These are phyloP conservation scores for Mortierella hygrophila DNA, from an alignment of 192 early-diverging fungal genomes.

Conservation along the genomic window DNA sequence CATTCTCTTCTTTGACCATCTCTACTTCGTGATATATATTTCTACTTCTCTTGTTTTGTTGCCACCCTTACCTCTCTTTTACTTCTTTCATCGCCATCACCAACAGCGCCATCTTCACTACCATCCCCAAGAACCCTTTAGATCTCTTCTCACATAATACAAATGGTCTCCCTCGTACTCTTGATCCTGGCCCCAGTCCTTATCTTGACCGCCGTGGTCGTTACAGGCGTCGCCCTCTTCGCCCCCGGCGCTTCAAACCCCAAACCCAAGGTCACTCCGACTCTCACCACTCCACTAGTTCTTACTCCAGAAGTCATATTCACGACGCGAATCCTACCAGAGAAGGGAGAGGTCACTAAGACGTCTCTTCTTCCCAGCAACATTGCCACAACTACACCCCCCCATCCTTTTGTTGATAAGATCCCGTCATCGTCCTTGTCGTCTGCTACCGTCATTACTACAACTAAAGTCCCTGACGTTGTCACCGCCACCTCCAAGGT, in stretches of 20 bases:
- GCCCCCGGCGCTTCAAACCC: background rate
- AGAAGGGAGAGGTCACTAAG: background rate
- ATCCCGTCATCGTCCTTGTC: background rate
- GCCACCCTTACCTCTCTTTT: too few relatives aligned
- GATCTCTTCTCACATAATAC: background rate
- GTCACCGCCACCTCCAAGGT: background rate
- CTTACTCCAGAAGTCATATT: background rate
- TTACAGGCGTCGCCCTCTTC: background rate
- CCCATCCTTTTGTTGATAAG: background rate
- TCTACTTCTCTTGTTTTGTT: too few relatives aligned
- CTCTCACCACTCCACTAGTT: background rate
- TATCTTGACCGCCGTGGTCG: background rate
- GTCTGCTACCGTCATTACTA: background rate
- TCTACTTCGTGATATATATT: too few relatives aligned
- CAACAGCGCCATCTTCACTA: too few relatives aligned
- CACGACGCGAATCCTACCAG: background rate
- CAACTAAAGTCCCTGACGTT: background rate
- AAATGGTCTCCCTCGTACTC: background rate
- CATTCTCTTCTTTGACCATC: too few relatives aligned
- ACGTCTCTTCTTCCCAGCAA: background rate
- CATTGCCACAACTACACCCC: background rate
- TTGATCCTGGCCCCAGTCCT: conserved; percentile 10
- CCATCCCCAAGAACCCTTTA: background rate
- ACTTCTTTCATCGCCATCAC: too few relatives aligned
- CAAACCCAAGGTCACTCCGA: background rate